Percentiles rank a stretch among this genome's conserved stretches.
Evolutionary conservation across 441 rosid species (phyloP).

Genomic region (Adansonia rubrostipa): DNA sequence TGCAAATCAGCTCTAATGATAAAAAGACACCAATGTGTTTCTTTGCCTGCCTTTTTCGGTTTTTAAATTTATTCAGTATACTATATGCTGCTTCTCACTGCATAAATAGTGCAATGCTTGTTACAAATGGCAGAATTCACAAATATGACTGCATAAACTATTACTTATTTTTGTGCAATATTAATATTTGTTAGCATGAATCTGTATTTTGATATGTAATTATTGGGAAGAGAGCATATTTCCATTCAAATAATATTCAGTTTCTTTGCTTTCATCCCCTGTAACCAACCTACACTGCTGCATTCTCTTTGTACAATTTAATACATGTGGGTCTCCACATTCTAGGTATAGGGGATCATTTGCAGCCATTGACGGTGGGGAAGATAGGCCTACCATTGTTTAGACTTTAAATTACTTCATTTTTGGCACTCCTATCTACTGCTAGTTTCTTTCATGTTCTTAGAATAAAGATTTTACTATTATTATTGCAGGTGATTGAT

Average conservation of each 20-base stretch:
- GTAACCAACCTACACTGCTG: not conserved
- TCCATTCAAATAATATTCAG: not conserved
- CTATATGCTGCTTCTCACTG: not conserved
- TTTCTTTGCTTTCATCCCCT: conserved; percentile 9
- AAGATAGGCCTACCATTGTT: not conserved
- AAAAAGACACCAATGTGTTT: not conserved
- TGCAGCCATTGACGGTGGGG: not conserved
- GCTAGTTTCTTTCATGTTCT: not conserved
- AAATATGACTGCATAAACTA: conserved; percentile 9
- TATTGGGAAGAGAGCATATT: not conserved
- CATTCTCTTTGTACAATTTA: conserved; percentile 12
- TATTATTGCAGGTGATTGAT: conserved; percentile 33
- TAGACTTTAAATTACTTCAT: not conserved
- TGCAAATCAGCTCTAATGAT: not conserved
- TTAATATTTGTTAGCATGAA: not conserved
- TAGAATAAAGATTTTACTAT: not conserved
- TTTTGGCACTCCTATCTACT: not conserved
- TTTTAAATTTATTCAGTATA: not conserved
- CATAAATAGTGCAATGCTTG: conserved; percentile 11
- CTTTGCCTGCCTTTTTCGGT: not conserved
- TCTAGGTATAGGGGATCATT: conserved; percentile 20
- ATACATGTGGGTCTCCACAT: not conserved
- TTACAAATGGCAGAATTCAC: conserved; percentile 7
- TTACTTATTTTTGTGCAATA: not conserved
- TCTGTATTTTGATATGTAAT: conserved; percentile 1